Evolutionary conservation across 768 basidiomycete species (phyloP), one percentile per base, ranked within the genome.

Genomic region (Boletus sp.): DNA sequence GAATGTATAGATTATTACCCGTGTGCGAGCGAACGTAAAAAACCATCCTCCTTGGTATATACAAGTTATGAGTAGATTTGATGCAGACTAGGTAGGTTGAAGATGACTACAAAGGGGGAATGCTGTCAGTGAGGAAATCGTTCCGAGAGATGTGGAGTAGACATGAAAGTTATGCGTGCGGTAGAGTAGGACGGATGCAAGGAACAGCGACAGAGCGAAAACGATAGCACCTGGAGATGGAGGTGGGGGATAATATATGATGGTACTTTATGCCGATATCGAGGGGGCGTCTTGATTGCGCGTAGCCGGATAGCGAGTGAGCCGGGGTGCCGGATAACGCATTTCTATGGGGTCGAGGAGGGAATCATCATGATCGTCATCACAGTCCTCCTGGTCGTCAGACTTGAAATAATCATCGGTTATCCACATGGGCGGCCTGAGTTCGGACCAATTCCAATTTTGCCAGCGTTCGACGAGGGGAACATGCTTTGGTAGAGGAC

Each of bases 401-500:
- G 60, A 52, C 29, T 47, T 49, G 6, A 37, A 28, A 29, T 29
- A 39, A 32, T 15, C 30, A 45, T 64, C 52, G 33, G 64, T 36
- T 3, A 63, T 14, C 73, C 71, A 74, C 17, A 54, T 15, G 32
- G 71, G 71, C 11, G 55, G 60, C 54, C 68, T 60, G 20, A 73
- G 66, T 50, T 73, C 73, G 40, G 71, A 71, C 71, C 71, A 73
- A 24, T 64, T 57, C 71, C 71, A 73, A 33, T 63, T 66, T 24
- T 73, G 71, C 71, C 72, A 74, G 50, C 61, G 71, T 17, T 72
- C 67, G 44, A 55, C 53, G 55, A 56, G 47, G 47, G 60, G 66
- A 20, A 51, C 62, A 37, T 55, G 64, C 71, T 65, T 71, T 46
- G 56, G 52, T 54, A 51, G 60, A 52, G 56, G 52, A 36, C 55